Conservation (phyloP, 495 filamentous ascomycete genomes). For the Trichoderma erinaceum region DNA sequence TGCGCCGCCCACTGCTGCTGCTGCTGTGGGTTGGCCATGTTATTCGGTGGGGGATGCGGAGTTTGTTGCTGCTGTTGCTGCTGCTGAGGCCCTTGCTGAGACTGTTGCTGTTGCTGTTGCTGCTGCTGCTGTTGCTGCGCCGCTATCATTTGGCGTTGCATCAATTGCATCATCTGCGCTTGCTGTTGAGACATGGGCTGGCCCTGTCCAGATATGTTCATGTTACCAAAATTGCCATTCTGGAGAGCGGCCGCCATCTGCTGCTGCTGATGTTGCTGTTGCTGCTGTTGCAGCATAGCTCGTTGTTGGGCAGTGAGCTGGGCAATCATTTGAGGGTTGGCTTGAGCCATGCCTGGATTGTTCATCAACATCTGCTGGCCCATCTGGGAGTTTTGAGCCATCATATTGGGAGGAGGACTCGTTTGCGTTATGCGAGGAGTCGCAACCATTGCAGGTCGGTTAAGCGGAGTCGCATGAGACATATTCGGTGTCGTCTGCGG, state of each 20-base stretch:
- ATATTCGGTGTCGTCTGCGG: conserved; percentile 73
- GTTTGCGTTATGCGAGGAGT: conserved; percentile 67
- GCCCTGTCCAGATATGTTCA: conserved; percentile 25
- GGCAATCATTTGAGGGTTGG: conserved; percentile 35
- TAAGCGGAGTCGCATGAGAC: conserved; percentile 62
- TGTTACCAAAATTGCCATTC: conserved; percentile 33
- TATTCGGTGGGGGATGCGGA: conserved; percentile 16
- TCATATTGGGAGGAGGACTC: conserved; percentile 56
- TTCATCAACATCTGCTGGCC: conserved; percentile 47
- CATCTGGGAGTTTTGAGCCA: conserved; percentile 55
- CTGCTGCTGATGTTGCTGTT: conserved; percentile 35
- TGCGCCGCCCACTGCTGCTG: conserved; percentile 26
- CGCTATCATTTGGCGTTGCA: conserved; percentile 32
- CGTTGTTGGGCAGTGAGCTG: conserved; percentile 49
- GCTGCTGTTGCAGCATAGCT: conserved; percentile 30
- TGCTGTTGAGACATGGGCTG: conserved; percentile 22
- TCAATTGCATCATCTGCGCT: conserved; percentile 24
- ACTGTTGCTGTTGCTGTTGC: conserved; percentile 27
- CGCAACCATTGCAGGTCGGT: conserved; percentile 58
- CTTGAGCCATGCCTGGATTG: conserved; percentile 43
- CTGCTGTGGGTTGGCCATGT: conserved; percentile 22
- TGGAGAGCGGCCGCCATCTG: conserved; percentile 32
- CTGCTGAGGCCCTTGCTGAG: conserved; percentile 33
- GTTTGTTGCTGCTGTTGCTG: conserved; percentile 28
- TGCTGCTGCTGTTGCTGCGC: conserved; percentile 32